These are phyloP conservation scores for Podospora pseudoanserina DNA, from an alignment of 495 filamentous ascomycete genomes.

Conservation along the genomic window DNA sequence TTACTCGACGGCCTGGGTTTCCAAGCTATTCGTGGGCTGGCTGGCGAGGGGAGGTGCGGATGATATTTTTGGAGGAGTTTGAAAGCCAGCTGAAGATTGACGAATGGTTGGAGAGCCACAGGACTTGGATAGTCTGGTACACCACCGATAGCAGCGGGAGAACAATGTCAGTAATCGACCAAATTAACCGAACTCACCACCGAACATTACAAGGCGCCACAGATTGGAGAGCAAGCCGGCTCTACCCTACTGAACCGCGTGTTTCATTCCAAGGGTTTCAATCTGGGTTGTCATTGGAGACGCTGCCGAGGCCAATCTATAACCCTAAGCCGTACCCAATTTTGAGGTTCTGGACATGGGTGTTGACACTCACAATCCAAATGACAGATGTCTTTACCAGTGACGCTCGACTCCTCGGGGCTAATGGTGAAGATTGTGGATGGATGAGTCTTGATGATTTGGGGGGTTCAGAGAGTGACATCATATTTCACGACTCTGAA, in stretches of 20 bases:
- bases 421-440: neutral
- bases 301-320: neutral
- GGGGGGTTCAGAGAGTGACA: neutral
- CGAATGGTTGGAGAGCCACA: neutral
- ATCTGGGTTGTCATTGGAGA: neutral
- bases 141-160: neutral
- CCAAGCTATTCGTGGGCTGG: slow-evolving; percentile 1
- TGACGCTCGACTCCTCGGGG: neutral
- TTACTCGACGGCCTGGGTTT: neutral
- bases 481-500: neutral
- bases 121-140: neutral
- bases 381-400: neutral
- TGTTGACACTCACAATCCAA: neutral
- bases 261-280: neutral
- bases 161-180: neutral
- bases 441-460: neutral
- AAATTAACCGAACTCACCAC: neutral
- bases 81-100: neutral
- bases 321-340: neutral
- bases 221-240: no score
- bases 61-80: neutral
- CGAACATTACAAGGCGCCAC: neutral
- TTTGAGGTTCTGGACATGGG: neutral
- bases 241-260: no score
- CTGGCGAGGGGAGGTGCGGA: neutral